Base-by-base conservation (phyloP, 2,329 filamentous ascomycete genomes). In the Calonectria honghensis region DNA sequence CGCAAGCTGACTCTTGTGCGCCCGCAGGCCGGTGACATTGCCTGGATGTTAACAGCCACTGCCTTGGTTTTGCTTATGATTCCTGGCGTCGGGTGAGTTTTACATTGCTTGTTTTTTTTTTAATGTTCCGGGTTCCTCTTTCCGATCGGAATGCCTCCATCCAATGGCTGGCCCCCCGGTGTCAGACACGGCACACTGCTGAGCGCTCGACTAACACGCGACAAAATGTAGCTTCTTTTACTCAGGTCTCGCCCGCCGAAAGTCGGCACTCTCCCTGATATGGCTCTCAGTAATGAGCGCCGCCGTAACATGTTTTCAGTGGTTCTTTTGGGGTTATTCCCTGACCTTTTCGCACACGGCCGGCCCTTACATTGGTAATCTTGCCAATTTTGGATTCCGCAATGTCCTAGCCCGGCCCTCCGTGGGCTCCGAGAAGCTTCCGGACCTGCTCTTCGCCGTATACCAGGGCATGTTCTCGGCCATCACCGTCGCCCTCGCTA, bases 311-410 rank as follows among this genome's bases (percentile, higher is more conserved):
- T 94, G 93, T 32, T 97, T 98, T 85, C 95, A 98, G 85, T 98
- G 96, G 96, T 98, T 98, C 88, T 95, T 97, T 89, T 97, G 95
- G 95, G 95, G 95, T 51, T 97, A 95, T 84, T 96, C 94, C 6
- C 86, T 97, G 14, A 92, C 94, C 63, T 97, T 96, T 84, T 97
- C 95, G 20, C 95, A 96, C 85, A 89, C 90, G 2, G 94, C 94
- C 32, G 93, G 93, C 61, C 90, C 88, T 52, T 98, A 92, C 84
- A 94, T 98, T 76, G 95, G 95, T 73, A 90, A 96, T 80, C 88
- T 98, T 32, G 86, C 91, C 77, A 96, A 98, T 87, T 92, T 98
- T 82, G 95, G 94, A 54, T 93, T 97, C 84, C 92, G 88, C 78
- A 89, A 94, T 84, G 94, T 97, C 31, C 89, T 98, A 39, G 95